phyloP scores from a whole-genome alignment of 139 green algal genomes.

The Coelastrella sp. region DNA sequence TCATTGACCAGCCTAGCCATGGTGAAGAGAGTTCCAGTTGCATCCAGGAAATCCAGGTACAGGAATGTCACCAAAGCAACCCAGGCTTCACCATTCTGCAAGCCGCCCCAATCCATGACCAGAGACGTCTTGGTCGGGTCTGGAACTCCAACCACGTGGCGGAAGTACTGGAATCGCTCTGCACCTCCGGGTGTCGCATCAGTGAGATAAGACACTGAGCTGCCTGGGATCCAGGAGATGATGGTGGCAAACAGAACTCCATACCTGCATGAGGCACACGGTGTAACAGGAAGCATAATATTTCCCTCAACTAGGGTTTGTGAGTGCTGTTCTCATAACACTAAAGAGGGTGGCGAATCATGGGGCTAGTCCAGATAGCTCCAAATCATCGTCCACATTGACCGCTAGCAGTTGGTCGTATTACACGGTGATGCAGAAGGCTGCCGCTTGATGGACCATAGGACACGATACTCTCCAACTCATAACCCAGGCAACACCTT shows the following conservation, averaged over 20 bases:
- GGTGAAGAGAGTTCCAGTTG: slow-evolving; percentile 71
- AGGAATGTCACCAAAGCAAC: slow-evolving; percentile 74
- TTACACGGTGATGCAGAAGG: no score
- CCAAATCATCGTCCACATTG: no score
- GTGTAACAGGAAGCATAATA: not conserved
- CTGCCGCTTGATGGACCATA: no score
- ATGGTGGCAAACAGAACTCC: slow-evolving; percentile 88
- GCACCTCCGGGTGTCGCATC: slow-evolving; percentile 65
- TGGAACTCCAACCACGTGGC: slow-evolving; percentile 58
- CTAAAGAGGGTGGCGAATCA: no score
- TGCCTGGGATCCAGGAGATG: slow-evolving; percentile 86
- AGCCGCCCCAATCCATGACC: slow-evolving; percentile 62
- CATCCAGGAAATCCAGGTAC: slow-evolving; percentile 47
- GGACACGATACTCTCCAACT: no score
- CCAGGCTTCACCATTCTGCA: slow-evolving; percentile 64
- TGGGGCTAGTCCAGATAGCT: no score
- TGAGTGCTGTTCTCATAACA: not conserved
- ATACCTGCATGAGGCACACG: slow-evolving; percentile 22
- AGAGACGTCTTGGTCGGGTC: slow-evolving; percentile 56
- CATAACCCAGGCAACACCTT: no score
- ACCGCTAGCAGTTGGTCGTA: no score
- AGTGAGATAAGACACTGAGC: slow-evolving; percentile 68
- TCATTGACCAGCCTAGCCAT: slow-evolving; percentile 83
- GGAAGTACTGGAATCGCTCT: slow-evolving; percentile 71
- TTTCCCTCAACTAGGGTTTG: not conserved